phyloP scores from a whole-genome alignment of 2,329 filamentous ascomycete genomes.

The Fusarium mangiferae region DNA sequence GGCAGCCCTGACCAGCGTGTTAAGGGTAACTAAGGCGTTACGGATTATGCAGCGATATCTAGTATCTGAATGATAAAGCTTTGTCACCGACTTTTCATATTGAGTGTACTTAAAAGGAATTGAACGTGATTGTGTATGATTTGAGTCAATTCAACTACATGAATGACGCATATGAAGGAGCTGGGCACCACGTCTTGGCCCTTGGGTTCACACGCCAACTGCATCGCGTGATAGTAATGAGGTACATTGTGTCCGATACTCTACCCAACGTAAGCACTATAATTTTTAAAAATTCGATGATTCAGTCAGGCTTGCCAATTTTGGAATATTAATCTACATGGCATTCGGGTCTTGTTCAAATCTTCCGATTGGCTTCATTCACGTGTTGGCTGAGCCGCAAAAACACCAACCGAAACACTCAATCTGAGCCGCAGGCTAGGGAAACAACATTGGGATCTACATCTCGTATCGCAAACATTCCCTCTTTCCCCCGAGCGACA shows the following conservation, averaged over 20 bases:
- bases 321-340: not conserved
- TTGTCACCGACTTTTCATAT: not conserved
- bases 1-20: constrained; percentile 24
- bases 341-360: not conserved
- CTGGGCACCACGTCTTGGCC: fast-evolving
- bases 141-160: fast-evolving
- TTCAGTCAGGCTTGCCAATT: too few relatives aligned
- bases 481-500: not conserved
- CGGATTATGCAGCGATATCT: not conserved
- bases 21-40: constrained; percentile 17
- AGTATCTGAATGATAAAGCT: not conserved
- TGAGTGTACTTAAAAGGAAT: fast-evolving
- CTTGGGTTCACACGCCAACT: too few relatives aligned
- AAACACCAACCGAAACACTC: not conserved
- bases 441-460: not conserved
- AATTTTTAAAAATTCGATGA: fast-evolving
- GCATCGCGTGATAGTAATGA: not conserved
- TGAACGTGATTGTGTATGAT: fast-evolving
- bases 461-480: not conserved
- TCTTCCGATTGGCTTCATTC: not conserved
- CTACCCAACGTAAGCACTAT: not conserved
- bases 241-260: fast-evolving
- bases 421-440: not conserved
- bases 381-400: not conserved
- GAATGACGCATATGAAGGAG: fast-evolving